These are phyloP conservation scores for Paracoccidioides brasiliensis DNA, from an alignment of 2,329 filamentous ascomycete species.

Conservation along the genomic window DNA sequence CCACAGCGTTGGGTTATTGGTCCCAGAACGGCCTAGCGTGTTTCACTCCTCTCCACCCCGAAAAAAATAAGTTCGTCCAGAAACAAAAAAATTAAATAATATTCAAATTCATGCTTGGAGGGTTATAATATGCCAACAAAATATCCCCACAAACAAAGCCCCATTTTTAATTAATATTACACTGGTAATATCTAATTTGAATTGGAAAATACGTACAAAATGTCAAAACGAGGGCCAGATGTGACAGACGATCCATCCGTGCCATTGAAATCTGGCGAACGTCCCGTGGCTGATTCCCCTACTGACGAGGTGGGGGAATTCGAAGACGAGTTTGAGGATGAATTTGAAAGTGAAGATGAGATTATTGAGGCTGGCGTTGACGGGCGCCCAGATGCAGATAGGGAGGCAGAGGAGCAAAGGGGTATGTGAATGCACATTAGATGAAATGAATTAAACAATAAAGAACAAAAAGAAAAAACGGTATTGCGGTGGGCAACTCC, in stretches of 20 bases:
- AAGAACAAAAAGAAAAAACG: neutral
- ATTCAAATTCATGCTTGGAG: too few relatives aligned
- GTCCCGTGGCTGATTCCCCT: slow-evolving; percentile 39
- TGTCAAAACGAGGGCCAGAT: slow-evolving; percentile 50
- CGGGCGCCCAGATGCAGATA: slow-evolving; percentile 78
- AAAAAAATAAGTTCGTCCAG: too few relatives aligned
- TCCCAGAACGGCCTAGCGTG: slow-evolving; percentile 12
- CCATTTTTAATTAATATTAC: neutral
- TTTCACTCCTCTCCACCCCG: neutral
- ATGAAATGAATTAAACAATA: neutral
- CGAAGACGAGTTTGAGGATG: slow-evolving; percentile 80
- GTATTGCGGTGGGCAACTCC: slow-evolving; percentile 12
- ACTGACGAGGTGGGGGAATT: slow-evolving; percentile 48
- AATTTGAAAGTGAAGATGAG: slow-evolving; percentile 88
- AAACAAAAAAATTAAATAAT: neutral
- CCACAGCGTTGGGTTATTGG: neutral
- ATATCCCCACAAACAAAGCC: neutral
- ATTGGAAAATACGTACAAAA: slow-evolving; percentile 17
- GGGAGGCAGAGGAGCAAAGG: slow-evolving; percentile 68
- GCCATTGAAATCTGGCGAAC: slow-evolving; percentile 48
- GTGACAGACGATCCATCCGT: slow-evolving; percentile 36
- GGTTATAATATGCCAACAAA: neutral
- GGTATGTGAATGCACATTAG: slow-evolving; percentile 33
- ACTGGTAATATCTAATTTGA: neutral
- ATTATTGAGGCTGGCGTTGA: slow-evolving; percentile 91